phyloP scores from a whole-genome alignment of 78 protist species.

The Anaeramoeba flamelloides region DNA sequence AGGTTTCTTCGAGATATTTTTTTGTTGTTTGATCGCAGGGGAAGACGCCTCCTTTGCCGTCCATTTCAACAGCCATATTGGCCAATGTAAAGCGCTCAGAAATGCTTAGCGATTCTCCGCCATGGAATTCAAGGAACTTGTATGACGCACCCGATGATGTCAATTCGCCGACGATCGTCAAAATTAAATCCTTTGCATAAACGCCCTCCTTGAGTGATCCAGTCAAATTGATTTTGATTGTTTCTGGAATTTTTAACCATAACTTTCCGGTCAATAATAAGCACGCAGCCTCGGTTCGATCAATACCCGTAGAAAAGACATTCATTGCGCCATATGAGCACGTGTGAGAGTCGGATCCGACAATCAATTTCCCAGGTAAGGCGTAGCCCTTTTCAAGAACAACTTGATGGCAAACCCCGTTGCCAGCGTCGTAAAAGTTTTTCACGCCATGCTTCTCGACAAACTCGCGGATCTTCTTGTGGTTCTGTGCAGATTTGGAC shows the following conservation, averaged over 20 bases:
- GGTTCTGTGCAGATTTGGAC: too few species aligned
- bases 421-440: background rate
- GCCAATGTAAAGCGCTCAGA: constrained; percentile 71
- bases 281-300: background rate
- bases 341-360: background rate
- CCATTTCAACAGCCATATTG: constrained; percentile 78
- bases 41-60: constrained; percentile 66
- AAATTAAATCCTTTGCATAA: constrained; percentile 28
- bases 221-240: background rate
- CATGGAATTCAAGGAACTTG: constrained; percentile 70
- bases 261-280: background rate
- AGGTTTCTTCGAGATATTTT: background rate
- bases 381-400: background rate
- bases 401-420: background rate
- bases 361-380: background rate
- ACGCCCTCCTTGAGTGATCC: background rate
- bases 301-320: background rate
- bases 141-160: constrained; percentile 38
- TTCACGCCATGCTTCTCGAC: too few species aligned
- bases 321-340: background rate
- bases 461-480: too few species aligned
- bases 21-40: constrained; percentile 49
- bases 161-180: constrained; percentile 31
- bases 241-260: background rate
- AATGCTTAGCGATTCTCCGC: constrained; percentile 46